Evolutionary conservation across 805 yeast species (phyloP), one percentile per base, ranked within the genome.

Genomic region (Saccharomyces mikatae): DNA sequence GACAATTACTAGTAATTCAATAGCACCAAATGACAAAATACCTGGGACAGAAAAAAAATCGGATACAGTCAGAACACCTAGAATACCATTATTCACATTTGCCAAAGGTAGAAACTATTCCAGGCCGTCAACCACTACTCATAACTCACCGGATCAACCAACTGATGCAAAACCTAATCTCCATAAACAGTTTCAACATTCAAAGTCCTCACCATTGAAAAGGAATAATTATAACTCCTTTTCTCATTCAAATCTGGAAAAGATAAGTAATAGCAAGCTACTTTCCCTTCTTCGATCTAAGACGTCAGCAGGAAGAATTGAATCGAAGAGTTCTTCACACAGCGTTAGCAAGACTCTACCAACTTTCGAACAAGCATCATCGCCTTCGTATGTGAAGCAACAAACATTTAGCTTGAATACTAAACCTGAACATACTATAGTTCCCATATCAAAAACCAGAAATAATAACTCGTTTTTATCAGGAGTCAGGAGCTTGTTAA

Each of bases 281-380:
- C 47, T 57, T 28, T 46, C 27, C 28, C 32, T 57, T 13, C 58
- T 57, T 10, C 52, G 58, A 48, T 57, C 60, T 11, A 55, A 55
- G 46, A 52, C 53, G 17, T 50, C 52, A 17, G 26, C 46, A 2
- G 58, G 58, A n/a, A 51, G 54, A 48, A 41, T 30, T 17, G 41
- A 29, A 22, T 31, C 26, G 6, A 30, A 29, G 17, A 30, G 21
- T 10, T 4, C 13, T 10, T 2, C 27, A 48, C 27, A 14, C 8
- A 8, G 4, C 5, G 21, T 9, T 32, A 8, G 21, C 13, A 36
- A 21, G 41, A 21, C 51, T 13, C 44, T 17, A 17, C 27, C 32
- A 10, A 11, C 13, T 14, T n/a, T 27, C 6, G 24, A 26, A 10
- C 48, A 46, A 26, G 9, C 30, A 26, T 6, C 48, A 21, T 28